A percentile compares a stretch with the other conserved stretches of the same genome.
phyloP scores from a whole-genome alignment of 2,329 filamentous ascomycete genomes.

The Mycosphaerella arachidis region DNA sequence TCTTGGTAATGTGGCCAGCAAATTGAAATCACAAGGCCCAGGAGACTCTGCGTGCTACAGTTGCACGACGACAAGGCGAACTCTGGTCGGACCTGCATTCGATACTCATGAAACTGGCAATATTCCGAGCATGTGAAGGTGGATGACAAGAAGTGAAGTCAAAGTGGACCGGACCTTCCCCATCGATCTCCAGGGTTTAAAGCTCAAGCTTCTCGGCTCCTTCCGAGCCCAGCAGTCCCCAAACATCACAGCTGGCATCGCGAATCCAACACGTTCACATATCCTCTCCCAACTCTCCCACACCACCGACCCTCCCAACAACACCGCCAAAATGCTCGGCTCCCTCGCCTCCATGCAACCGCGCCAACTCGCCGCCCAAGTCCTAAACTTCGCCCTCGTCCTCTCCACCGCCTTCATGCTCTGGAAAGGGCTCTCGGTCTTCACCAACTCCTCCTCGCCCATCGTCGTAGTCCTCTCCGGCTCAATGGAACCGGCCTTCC shows the following conservation, averaged over 20 bases:
- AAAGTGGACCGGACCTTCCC: neutral
- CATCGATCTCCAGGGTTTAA: neutral
- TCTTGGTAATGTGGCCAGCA: neutral
- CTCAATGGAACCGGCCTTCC: constrained; percentile 80
- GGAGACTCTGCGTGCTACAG: too few relatives aligned
- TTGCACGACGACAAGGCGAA: too few relatives aligned
- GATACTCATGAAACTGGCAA: neutral
- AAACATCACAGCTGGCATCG: neutral
- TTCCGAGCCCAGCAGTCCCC: neutral
- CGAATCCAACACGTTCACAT: neutral
- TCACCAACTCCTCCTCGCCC: constrained; percentile 60
- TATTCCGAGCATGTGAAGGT: neutral
- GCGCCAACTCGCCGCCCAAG: constrained; percentile 73
- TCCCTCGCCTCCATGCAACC: constrained; percentile 63
- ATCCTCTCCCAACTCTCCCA: neutral
- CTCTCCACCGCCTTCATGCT: constrained; percentile 92
- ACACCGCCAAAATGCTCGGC: constrained; percentile 57
- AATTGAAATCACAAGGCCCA: too few relatives aligned
- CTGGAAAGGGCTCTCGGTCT: constrained; percentile 77
- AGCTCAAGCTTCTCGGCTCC: neutral
- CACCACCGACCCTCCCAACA: neutral
- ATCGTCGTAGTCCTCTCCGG: constrained; percentile 81
- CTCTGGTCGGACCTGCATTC: too few relatives aligned
- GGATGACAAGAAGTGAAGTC: neutral
- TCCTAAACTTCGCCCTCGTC: constrained; percentile 87